Evolutionary conservation across 495 filamentous ascomycete genomes (phyloP).

Genomic region (Wilcoxina mikolae): DNA sequence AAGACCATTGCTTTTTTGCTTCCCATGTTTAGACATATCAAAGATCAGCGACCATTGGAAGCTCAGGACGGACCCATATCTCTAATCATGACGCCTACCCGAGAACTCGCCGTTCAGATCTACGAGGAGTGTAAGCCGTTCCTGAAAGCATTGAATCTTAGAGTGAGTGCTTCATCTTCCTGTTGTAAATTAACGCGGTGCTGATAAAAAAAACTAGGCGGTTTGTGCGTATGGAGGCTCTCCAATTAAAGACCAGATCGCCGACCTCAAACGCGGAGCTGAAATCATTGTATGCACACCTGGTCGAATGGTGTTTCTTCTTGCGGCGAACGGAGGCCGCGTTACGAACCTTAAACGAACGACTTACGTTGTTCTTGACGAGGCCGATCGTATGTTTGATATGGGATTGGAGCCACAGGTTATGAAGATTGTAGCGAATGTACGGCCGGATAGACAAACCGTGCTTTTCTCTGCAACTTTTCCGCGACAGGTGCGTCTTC

Average conservation of each 20-base stretch:
- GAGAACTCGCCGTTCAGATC: conserved; percentile 90
- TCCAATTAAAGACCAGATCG: conserved; percentile 96
- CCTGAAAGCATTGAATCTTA: conserved; percentile 73
- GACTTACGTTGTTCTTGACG: conserved; percentile 87
- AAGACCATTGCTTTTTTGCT: conserved; percentile 93
- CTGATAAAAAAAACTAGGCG: conserved; percentile 31
- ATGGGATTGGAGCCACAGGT: conserved; percentile 99
- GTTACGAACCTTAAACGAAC: conserved; percentile 82
- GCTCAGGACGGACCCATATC: conserved; percentile 75
- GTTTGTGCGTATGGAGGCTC: conserved; percentile 94
- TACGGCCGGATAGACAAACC: conserved; percentile 81
- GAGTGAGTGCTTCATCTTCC: conserved; percentile 31
- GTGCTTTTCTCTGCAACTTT: conserved; percentile 95
- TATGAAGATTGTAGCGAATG: conserved; percentile 85
- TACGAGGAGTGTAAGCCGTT: conserved; percentile 89
- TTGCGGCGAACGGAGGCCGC: conserved; percentile 80
- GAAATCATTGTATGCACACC: conserved; percentile 93
- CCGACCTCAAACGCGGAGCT: conserved; percentile 83
- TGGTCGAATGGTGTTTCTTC: conserved; percentile 90
- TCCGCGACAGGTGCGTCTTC: conserved; percentile 40
- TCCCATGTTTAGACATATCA: conserved; percentile 96
- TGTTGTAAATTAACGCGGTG: neutral
- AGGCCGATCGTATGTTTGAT: conserved; percentile 98
- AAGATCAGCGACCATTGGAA: conserved; percentile 74
- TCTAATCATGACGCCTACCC: conserved; percentile 84